Base-by-base conservation (phyloP, 2,329 filamentous ascomycete genomes). In the Elsinoe ampelina region DNA sequence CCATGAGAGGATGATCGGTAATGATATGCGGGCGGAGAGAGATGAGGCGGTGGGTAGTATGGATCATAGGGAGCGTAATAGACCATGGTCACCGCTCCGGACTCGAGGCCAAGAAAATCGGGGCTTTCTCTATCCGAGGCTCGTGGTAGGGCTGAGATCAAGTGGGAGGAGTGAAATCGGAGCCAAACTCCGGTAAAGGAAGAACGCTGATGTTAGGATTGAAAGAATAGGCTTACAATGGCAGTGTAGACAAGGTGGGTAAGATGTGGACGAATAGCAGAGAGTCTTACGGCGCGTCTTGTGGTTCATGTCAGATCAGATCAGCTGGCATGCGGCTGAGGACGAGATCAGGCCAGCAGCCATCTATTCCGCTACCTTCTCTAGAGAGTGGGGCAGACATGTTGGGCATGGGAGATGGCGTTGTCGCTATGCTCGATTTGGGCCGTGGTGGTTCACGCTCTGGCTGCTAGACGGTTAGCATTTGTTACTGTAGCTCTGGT, bases 31-130 rank as follows among this genome's bases (percentile, higher is more conserved):
- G 39, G 54, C 15, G 54, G 54, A 7, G 54, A 56, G 19, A 56
- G 54, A 32, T 45, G 38, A 36, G 39, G 54, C n/a, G 54, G 54
- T 22, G 54, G 20, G 42, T 56, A 56, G 30, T 48, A 56, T 22
- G 39, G 41, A 17, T 48, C 26, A 26, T 48, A 38, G 36, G 35
- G 30, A 39, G 15, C 19, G 19, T 26, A 19, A 19, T 56, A 56
- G 41, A 22, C 22, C 32, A 45, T 42, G 30, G 12, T 30, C 12
- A 8, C 39, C 12, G 15, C 20, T 12, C 20, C 15, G 50, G 32
- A 54, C n/a, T 64, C 32, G 15, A 54, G 32, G 35, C 20, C 50
- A 38, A 39, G 50, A 35, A 35, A 30, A 30, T 30, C 26, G 26
- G 26, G 26, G 20, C n/a, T 20, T 32, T 34, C 35, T 32, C 54